Base-by-base conservation (phyloP, 495 filamentous ascomycete genomes). In the Physcia stellaris region DNA sequence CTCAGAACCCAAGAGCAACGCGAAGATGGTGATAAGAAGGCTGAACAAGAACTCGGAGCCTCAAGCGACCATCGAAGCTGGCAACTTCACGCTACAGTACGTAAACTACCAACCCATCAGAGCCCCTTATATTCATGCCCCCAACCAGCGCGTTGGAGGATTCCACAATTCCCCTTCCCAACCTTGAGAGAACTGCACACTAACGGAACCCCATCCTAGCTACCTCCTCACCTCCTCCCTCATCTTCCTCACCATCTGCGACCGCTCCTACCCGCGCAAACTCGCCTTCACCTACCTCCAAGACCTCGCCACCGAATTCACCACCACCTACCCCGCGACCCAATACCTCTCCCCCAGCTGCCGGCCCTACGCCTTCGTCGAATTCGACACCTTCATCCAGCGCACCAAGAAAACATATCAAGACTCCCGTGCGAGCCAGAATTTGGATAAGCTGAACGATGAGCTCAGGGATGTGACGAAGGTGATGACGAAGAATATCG, bases 401-500 rank as follows among this genome's bases (percentile, higher is more conserved):
- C 75, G 82, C 41, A 94, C 90, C 37, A 93, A 88, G 64, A 81
- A 84, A 45, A 84, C 86, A 6, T 99, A 99, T 63, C 83, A 90
- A 50, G 88, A 96, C 55, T 77, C 77, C 38, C 82, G 92, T 41
- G 90, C 92, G 4, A 77, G 82, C 4, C 65, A 70, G 43, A 95
- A 94, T 57, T 68, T 95, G 29, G 83, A 85, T 55, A 83, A 83
- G 51, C 61, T 94, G 45, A 94, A 95, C 51, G 83, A 94, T 54
- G 90, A 99, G 67, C 71, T 99, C 30, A 77, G 86, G 51, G 90
- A 96, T 70, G 90, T 99, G 37, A 95, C 90, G 11, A 85, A 93
- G 59, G 87, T 96, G 47, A 99, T 99, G 90, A 96, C 90, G 23
- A 99, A 96, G 72, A 99, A 99, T 58, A 99, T 99, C 52, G 90